Base-by-base conservation (phyloP, 1,139 yeast genomes). In the Pichia sp. region DNA sequence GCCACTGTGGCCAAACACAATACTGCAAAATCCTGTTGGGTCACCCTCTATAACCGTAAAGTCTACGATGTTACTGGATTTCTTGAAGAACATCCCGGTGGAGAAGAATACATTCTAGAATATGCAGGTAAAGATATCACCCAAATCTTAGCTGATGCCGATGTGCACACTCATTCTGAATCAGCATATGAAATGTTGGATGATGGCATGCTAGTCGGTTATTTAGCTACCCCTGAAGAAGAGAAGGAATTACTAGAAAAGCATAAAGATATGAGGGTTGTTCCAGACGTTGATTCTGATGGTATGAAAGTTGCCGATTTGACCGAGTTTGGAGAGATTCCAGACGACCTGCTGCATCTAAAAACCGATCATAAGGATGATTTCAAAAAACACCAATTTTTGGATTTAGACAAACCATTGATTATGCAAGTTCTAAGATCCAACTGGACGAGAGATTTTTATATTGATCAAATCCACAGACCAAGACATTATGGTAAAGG, bases 401-500 rank as follows among this genome's bases (percentile, higher is more conserved):
- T 92, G 57, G 97, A 92, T 62, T 76, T 92, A 59, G 79, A 73
- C 57, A 80, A 78, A 62, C 95, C 98, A 1, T 70, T 92, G 56
- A 68, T 92, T 44, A 62, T 76, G 65, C 98, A 92, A 68, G 85
- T 92, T 43, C 66, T 86, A 49, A 71, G 74, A 50, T 79, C 88
- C 38, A 72, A 75, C 40, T 92, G 87, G 69, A 60, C 84, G 39
- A 90, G 86, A 63, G 95, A 85, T 42, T 92, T 92, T 60, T 92
- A 92, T 64, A 72, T 92, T 60, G 96, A 88, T 62, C 97, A 92
- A 66, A 94, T 92, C 39, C 98, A 92, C 65, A 79, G 97, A 64
- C 98, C 98, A 45, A 81, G 98, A 61, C 98, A 92, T 65, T 83
- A 81, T 58, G 87, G 87, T 53, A 73, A 81, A 56, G 97, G 97